These are phyloP conservation scores for Fusarium newnesense DNA, from an alignment of 2,329 filamentous ascomycete species.

Conservation along the genomic window DNA sequence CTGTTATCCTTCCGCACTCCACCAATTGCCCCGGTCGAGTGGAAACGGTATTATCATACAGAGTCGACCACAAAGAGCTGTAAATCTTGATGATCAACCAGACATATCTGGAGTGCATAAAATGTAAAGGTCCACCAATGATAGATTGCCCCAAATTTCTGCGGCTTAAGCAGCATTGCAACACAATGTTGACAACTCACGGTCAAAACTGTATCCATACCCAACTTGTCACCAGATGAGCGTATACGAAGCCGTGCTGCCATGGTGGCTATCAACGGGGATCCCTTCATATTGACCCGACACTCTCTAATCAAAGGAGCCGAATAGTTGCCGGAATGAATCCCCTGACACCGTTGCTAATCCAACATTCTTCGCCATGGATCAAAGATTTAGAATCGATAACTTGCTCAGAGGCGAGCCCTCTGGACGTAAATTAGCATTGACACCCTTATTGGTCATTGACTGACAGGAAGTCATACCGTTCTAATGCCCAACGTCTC, in stretches of 20 bases:
- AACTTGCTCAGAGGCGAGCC: constrained; percentile 72
- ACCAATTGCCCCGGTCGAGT: neutral
- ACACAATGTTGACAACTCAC: constrained; percentile 4
- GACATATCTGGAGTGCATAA: neutral
- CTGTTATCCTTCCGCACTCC: neutral
- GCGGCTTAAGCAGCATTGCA: neutral
- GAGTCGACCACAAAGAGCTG: neutral
- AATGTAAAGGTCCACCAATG: neutral
- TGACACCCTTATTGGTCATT: neutral
- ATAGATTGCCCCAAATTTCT: neutral
- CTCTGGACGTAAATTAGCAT: constrained; percentile 48
- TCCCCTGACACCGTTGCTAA: constrained; percentile 88
- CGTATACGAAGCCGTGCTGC: neutral
- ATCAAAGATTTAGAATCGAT: constrained; percentile 69
- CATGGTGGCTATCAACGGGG: neutral
- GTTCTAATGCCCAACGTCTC: constrained; percentile 82
- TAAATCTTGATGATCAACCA: neutral
- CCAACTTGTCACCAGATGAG: constrained; percentile 9
- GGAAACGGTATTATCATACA: neutral
- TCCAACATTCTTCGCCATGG: constrained; percentile 83
- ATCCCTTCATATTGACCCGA: neutral
- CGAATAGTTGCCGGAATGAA: constrained; percentile 67
- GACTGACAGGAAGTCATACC: constrained; percentile 52
- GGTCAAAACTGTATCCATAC: constrained; percentile 4
- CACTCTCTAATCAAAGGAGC: constrained; percentile 24